A percentile compares a stretch with the other conserved stretches of the same genome.
Evolutionary conservation across 2,329 filamentous ascomycete species (phyloP).

Genomic region (Calcarisporium arbuscula): DNA sequence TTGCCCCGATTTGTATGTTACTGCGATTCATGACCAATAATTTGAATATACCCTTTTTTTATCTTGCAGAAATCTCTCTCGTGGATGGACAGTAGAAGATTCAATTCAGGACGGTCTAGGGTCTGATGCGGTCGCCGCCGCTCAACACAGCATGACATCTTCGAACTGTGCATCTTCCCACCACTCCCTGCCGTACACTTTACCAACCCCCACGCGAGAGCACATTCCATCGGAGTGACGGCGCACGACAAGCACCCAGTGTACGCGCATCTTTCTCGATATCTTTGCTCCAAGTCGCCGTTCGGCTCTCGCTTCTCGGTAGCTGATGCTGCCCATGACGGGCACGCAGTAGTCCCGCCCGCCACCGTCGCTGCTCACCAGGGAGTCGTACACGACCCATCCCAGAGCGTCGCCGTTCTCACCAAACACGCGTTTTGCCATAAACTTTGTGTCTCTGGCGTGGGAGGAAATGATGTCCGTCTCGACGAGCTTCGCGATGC

Average conservation of each 20-base stretch:
- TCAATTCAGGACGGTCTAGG: too few relatives aligned
- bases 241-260: slow-evolving; percentile 8
- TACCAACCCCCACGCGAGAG: slow-evolving; percentile 6
- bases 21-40: too few relatives aligned
- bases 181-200: slow-evolving; percentile 7
- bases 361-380: neutral
- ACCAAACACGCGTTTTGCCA: slow-evolving; percentile 6
- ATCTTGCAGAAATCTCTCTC: too few relatives aligned
- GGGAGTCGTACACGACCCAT: slow-evolving; percentile 8
- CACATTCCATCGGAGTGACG: slow-evolving; percentile 2
- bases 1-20: too few relatives aligned
- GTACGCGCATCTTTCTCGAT: slow-evolving; percentile 7
- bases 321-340: slow-evolving; percentile 7
- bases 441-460: slow-evolving; percentile 6
- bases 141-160: too few relatives aligned
- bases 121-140: too few relatives aligned
- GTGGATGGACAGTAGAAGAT: too few relatives aligned
- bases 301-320: slow-evolving; percentile 7
- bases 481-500: slow-evolving; percentile 2
- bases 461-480: slow-evolving; percentile 7
- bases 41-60: too few relatives aligned
- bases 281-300: slow-evolving; percentile 3
- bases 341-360: slow-evolving; percentile 2
- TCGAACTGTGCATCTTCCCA: slow-evolving; percentile 8
- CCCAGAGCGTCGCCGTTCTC: slow-evolving; percentile 3